Percentiles rank a stretch among this genome's conserved stretches.
Evolutionary conservation across 2,329 filamentous ascomycete genomes (phyloP).

Genomic region (Chaetomiaceae sp.): DNA sequence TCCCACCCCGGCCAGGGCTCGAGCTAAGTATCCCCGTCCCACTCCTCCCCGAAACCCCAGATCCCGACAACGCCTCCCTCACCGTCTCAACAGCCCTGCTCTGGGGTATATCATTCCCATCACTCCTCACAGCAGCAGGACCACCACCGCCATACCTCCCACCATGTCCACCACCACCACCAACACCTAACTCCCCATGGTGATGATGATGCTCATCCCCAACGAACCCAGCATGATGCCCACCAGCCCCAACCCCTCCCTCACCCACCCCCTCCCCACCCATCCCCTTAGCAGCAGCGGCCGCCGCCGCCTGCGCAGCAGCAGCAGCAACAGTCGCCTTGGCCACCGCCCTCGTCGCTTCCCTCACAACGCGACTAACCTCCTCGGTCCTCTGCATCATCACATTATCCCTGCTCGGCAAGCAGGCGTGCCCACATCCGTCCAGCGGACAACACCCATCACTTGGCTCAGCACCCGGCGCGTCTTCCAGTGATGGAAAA

Average conservation of each 20-base stretch:
- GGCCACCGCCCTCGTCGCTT: slow-evolving; percentile 29
- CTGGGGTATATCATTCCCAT: slow-evolving; percentile 52
- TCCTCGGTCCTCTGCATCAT: slow-evolving; percentile 48
- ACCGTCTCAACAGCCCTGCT: slow-evolving; percentile 59
- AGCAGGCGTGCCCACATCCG: slow-evolving; percentile 60
- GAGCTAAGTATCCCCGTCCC: slow-evolving; percentile 43
- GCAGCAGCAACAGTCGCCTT: slow-evolving; percentile 19
- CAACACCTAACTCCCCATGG: background rate
- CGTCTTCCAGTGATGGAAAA: slow-evolving; percentile 13
- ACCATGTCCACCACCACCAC: background rate
- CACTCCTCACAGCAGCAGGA: slow-evolving; percentile 37
- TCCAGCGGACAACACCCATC: slow-evolving; percentile 62
- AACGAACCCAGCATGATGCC: no score
- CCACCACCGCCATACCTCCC: background rate
- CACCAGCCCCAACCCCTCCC: background rate
- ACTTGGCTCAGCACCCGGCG: slow-evolving; percentile 35
- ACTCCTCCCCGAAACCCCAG: slow-evolving; percentile 20
- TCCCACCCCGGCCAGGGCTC: slow-evolving; percentile 41
- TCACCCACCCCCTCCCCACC: background rate
- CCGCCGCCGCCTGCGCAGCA: slow-evolving; percentile 6
- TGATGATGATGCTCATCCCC: slow-evolving; percentile 3
- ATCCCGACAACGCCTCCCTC: slow-evolving; percentile 43
- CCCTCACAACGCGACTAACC: slow-evolving; percentile 44
- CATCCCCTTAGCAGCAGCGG: background rate
- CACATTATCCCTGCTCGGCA: slow-evolving; percentile 48